Evolutionary conservation across 768 basidiomycete genomes (phyloP).

Genomic region (Hygrophoropsis aurantiaca): DNA sequence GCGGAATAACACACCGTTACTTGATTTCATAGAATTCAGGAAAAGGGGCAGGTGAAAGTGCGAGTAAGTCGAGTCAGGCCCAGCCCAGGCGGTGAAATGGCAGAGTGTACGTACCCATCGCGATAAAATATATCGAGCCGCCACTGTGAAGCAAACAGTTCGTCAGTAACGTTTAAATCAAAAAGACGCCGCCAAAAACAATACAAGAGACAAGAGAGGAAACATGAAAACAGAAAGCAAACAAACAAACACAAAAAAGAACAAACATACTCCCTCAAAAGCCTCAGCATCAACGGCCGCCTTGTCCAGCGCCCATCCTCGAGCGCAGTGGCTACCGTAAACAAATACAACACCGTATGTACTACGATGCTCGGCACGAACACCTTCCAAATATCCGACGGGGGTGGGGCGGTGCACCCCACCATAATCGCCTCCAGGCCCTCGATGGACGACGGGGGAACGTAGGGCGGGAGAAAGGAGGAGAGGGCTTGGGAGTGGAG

Average conservation of each 20-base stretch:
- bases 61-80: no score
- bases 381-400: slow-evolving; percentile 5
- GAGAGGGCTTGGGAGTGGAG: background rate
- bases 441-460: no score
- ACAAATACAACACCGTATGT: slow-evolving; percentile 5
- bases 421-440: background rate
- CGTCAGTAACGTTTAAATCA: no score
- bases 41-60: no score
- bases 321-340: slow-evolving; percentile 1
- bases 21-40: no score
- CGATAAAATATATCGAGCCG: slow-evolving; percentile 7
- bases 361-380: slow-evolving; percentile 5
- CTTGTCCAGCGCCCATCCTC: background rate
- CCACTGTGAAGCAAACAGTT: background rate
- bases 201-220: no score
- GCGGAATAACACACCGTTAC: slow-evolving; percentile 3
- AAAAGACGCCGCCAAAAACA: no score
- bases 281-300: slow-evolving; percentile 3
- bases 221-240: no score
- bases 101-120: slow-evolving; percentile 10
- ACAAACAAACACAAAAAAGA: no score
- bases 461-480: no score
- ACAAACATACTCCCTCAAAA: slow-evolving; percentile 7
- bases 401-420: slow-evolving; percentile 6
- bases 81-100: no score